Evolutionary conservation across 2,329 filamentous ascomycete genomes (phyloP).

Genomic region (Ciborinia camelliae): DNA sequence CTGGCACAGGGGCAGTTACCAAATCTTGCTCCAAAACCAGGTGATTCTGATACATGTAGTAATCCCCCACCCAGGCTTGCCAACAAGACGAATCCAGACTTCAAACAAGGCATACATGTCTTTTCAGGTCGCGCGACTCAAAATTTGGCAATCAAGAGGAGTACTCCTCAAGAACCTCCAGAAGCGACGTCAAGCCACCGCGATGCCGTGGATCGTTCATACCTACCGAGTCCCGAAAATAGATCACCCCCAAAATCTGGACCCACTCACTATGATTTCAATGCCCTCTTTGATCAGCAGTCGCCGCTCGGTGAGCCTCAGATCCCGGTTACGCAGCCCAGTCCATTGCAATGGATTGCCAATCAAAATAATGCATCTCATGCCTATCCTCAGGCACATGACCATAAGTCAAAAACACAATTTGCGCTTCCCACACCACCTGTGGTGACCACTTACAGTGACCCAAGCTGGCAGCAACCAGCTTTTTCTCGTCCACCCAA

Average conservation of each 20-base stretch:
- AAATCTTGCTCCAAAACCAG: conserved; percentile 13
- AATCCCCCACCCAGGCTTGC: background rate
- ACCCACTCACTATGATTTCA: conserved; percentile 31
- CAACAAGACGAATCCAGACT: background rate
- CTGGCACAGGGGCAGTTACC: conserved; percentile 4
- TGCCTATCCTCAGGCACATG: conserved; percentile 1
- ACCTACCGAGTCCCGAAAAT: conserved; percentile 23
- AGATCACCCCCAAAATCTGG: conserved; percentile 11
- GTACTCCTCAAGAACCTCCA: background rate
- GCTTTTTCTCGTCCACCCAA: background rate
- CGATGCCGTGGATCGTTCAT: conserved; percentile 26
- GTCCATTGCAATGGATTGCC: background rate
- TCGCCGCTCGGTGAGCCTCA: background rate
- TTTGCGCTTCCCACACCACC: conserved; percentile 1
- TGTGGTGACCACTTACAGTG: background rate
- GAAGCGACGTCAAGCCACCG: conserved; percentile 16
- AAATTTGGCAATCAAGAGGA: background rate
- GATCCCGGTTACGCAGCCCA: background rate
- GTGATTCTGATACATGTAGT: background rate
- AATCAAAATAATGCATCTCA: conserved; percentile 1
- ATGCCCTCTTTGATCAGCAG: conserved; percentile 22
- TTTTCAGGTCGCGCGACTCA: background rate
- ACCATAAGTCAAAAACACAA: background rate
- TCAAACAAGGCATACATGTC: conserved; percentile 20
- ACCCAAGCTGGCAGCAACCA: conserved; percentile 12